Evolutionary conservation across 2,329 filamentous ascomycete species (phyloP).

Genomic region (Grosmannia clavigera): DNA sequence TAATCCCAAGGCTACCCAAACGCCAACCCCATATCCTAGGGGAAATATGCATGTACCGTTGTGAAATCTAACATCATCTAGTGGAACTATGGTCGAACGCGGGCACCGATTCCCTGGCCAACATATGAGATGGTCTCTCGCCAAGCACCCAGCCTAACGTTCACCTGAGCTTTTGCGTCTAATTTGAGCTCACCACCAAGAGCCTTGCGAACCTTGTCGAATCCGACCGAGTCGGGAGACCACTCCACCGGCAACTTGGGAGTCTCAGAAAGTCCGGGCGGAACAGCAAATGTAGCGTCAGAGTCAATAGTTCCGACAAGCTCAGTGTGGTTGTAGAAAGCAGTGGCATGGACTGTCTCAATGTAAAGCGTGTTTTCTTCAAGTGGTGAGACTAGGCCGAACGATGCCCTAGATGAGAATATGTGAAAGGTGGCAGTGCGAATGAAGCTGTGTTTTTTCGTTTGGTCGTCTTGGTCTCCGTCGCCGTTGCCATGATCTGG

Average conservation of each 20-base stretch:
- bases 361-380: conserved; percentile 61
- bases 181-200: conserved; percentile 69
- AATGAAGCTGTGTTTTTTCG: conserved; percentile 49
- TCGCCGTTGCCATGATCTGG: conserved; percentile 24
- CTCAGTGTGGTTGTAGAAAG: conserved; percentile 71
- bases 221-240: conserved; percentile 65
- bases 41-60: not conserved
- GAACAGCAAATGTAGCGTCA: conserved; percentile 59
- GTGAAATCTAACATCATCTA: not conserved
- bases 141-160: conserved; percentile 64
- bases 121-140: conserved; percentile 58
- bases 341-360: conserved; percentile 70
- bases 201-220: conserved; percentile 67
- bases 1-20: not conserved
- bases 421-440: conserved; percentile 78
- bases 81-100: conserved; percentile 33
- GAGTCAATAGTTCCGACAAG: conserved; percentile 68
- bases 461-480: conserved; percentile 19
- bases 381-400: conserved; percentile 71
- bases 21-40: not conserved
- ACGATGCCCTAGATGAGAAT: conserved; percentile 73
- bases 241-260: conserved; percentile 75
- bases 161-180: conserved; percentile 65
- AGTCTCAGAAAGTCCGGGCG: conserved; percentile 59
- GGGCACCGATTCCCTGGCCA: conserved; percentile 59